These are phyloP conservation scores for Kuraishia cidri DNA, from an alignment of 805 yeast species.

Conservation along the genomic window DNA sequence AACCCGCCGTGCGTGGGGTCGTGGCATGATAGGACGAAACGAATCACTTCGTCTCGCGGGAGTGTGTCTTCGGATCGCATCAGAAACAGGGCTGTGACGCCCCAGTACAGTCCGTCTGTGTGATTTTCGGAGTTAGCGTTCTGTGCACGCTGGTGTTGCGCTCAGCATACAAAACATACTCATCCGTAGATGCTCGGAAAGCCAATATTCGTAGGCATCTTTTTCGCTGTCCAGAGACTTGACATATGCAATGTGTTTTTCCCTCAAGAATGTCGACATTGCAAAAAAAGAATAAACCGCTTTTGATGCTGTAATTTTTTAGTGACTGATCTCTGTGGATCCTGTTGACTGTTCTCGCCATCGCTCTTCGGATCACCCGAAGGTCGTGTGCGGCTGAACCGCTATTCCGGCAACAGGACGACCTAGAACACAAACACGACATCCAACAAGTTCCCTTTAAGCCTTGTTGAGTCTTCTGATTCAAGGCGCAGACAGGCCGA, in stretches of 20 bases:
- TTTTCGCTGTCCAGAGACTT: slow-evolving; percentile 42
- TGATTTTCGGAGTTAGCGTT: too few species aligned
- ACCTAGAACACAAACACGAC: too few species aligned
- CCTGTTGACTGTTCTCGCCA: not conserved
- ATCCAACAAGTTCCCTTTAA: too few species aligned
- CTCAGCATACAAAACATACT: slow-evolving; percentile 24
- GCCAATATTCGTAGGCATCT: slow-evolving; percentile 71
- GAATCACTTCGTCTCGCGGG: slow-evolving; percentile 49
- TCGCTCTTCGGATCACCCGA: not conserved
- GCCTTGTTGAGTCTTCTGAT: too few species aligned
- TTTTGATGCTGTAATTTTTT: not conserved
- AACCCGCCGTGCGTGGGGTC: slow-evolving; percentile 62
- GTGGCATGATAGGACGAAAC: slow-evolving; percentile 65
- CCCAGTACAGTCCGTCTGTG: slow-evolving; percentile 87
- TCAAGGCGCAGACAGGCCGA: too few species aligned
- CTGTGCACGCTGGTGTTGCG: too few species aligned
- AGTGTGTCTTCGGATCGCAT: slow-evolving; percentile 50
- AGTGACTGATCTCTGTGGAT: not conserved
- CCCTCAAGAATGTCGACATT: too few species aligned
- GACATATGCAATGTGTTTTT: slow-evolving; percentile 55
- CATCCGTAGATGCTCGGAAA: slow-evolving; percentile 81
- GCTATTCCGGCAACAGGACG: too few species aligned
- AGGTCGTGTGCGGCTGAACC: not conserved
- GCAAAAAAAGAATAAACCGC: too few species aligned
- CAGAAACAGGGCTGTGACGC: slow-evolving; percentile 64